Evolutionary conservation across 225 moss, liverwort and hornwort species (phyloP), one percentile per base, ranked within the genome.

Genomic region (Rhytidiadelphus loreus): DNA sequence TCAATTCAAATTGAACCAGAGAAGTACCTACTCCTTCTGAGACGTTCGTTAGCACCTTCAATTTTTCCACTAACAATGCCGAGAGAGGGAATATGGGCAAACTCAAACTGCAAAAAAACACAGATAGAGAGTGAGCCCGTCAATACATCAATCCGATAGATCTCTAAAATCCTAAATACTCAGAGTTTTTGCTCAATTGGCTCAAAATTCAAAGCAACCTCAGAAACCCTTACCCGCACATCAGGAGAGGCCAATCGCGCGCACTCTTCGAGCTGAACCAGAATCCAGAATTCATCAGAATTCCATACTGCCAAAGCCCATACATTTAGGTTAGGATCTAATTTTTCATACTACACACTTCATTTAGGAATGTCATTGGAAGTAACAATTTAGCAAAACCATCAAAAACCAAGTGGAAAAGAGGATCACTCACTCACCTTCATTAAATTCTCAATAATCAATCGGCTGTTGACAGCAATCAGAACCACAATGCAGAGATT

Each of bases 161-260:
- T 70, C 89, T 71, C 57, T 85, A 62, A 63, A 89, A 85, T 80
- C 79, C 83, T 74, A 48, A 82, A 44, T 32, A 30, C 85, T 57
- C 41, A 41, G 33, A 23, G 25, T 3, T 69, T 70, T 57, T 32
- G 43, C 58, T 64, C 41, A 43, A 59, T 26, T 65, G 50, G 8
- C 72, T 72, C 30, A 79, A 61, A 84, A 28, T 43, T 71, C 33
- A 84, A n/a, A 74, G 30, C 62, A 68, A 82, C 69, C 75, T 86
- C 39, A 86, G 77, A 32, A 77, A 41, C 82, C 60, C 88, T 87
- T 93, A 98, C 98, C 95, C 95, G 89, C 97, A 97, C 98, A 98
- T 97, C 74, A 98, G 85, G 24, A 98, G 95, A 48, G 98, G 98
- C 98, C 98, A 98, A 92, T 98, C 98, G 81, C 93, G 97, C 81